Conservation (phyloP, 345 rosid genomes). For the Murraya paniculata region DNA sequence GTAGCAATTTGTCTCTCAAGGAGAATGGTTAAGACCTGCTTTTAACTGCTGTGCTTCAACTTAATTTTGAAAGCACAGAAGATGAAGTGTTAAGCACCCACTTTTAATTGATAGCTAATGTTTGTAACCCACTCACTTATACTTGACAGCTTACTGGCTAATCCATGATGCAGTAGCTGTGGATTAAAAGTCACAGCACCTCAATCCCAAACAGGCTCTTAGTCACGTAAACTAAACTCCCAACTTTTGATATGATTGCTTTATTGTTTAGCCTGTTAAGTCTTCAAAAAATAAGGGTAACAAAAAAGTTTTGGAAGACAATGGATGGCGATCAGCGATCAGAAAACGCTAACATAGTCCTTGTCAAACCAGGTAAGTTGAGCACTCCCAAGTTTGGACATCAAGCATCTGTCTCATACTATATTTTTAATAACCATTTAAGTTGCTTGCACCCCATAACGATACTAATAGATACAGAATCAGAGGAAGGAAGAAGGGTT, state of each 20-base stretch:
- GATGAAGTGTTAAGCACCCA: background rate
- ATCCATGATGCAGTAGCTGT: background rate
- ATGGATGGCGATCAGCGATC: background rate
- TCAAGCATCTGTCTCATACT: background rate
- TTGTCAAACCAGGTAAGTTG: background rate
- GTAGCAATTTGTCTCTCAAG: background rate
- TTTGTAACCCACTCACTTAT: background rate
- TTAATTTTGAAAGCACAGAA: background rate
- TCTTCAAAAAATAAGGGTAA: background rate
- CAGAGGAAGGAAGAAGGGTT: slow-evolving; percentile 1
- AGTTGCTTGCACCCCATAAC: background rate
- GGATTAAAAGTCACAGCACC: background rate
- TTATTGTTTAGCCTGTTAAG: background rate
- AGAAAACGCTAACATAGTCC: background rate
- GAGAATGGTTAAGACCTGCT: background rate
- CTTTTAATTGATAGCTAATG: background rate
- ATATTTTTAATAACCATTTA: background rate
- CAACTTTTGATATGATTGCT: background rate
- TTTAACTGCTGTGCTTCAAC: background rate
- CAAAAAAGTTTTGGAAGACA: background rate
- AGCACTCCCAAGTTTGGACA: background rate
- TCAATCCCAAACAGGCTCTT: background rate
- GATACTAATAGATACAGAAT: background rate
- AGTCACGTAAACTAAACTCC: background rate
- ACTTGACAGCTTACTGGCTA: background rate